Conservation (phyloP, 768 basidiomycete species). For the Suillus fuscotomentosus region DNA sequence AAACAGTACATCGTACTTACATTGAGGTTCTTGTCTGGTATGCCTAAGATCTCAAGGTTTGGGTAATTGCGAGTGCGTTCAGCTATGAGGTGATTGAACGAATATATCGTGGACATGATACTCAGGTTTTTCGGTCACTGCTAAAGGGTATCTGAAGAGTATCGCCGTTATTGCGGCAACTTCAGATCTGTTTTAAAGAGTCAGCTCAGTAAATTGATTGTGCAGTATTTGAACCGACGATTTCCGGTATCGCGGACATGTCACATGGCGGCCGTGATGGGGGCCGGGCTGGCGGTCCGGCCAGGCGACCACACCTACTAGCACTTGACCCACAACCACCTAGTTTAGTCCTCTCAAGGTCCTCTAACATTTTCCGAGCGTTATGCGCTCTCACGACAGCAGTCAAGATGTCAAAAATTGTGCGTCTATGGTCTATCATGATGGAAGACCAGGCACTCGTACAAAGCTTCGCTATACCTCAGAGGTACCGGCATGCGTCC, state of each 20-base stretch:
- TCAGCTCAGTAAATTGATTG: background rate
- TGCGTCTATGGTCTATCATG: background rate
- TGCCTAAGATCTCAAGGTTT: slow-evolving; percentile 20
- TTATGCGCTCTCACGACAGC: background rate
- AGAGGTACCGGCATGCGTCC: background rate
- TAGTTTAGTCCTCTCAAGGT: background rate
- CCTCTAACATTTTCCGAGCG: background rate
- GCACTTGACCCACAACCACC: background rate
- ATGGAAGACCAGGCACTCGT: background rate
- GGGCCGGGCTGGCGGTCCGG: background rate
- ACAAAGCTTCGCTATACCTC: background rate
- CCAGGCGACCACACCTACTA: background rate
- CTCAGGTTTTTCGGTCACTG: background rate
- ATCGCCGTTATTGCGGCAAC: background rate
- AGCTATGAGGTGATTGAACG: slow-evolving; percentile 27
- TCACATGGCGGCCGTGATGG: too few relatives aligned
- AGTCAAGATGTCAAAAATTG: background rate
- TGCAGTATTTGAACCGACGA: slow-evolving; percentile 6
- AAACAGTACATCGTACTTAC: slow-evolving; percentile 5
- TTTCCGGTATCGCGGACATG: background rate
- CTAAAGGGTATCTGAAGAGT: background rate
- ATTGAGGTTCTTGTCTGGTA: slow-evolving; percentile 24
- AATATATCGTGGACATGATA: slow-evolving; percentile 22
- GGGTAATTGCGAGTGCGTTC: slow-evolving; percentile 19
- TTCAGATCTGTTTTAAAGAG: background rate